Conservation (phyloP, 2,329 filamentous ascomycete genomes). For the Trematosphaeria pertusa region DNA sequence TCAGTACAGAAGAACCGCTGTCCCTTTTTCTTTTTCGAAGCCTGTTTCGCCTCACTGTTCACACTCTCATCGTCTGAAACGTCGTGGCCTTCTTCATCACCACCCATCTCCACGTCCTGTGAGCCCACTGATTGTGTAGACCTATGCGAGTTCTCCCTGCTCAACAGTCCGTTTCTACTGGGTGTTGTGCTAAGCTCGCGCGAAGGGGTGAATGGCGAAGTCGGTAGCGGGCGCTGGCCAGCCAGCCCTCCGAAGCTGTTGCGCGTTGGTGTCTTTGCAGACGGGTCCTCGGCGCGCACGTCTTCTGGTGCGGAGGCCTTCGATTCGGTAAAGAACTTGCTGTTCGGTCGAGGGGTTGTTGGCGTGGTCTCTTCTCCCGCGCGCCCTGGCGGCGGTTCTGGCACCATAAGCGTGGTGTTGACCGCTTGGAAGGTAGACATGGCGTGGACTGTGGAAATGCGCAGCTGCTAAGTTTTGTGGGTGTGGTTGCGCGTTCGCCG, state of each 20-base stretch:
- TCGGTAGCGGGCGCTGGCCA: constrained; percentile 56
- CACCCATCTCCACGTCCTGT: constrained; percentile 78
- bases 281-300: constrained; percentile 46
- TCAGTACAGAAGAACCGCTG: constrained; percentile 97
- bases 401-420: constrained; percentile 61
- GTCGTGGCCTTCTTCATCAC: constrained; percentile 70
- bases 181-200: constrained; percentile 49
- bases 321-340: constrained; percentile 50
- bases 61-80: constrained; percentile 59
- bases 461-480: constrained; percentile 10
- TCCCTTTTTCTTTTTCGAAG: constrained; percentile 93
- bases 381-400: constrained; percentile 50
- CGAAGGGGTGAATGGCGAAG: constrained; percentile 54
- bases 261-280: constrained; percentile 69
- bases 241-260: constrained; percentile 56
- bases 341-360: constrained; percentile 61
- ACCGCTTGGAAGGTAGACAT: constrained; percentile 69
- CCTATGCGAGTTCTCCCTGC: constrained; percentile 65
- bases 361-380: constrained; percentile 62
- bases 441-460: constrained; percentile 10
- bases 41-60: constrained; percentile 69
- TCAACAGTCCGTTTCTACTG: constrained; percentile 49
- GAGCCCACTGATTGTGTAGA: constrained; percentile 68
- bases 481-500: constrained; percentile 28
- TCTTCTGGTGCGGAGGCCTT: constrained; percentile 42